A percentile compares a stretch with the other conserved stretches of the same genome.
Evolutionary conservation across 164 flowering plant species (phyloP).

Genomic region (Berberis vulgaris): DNA sequence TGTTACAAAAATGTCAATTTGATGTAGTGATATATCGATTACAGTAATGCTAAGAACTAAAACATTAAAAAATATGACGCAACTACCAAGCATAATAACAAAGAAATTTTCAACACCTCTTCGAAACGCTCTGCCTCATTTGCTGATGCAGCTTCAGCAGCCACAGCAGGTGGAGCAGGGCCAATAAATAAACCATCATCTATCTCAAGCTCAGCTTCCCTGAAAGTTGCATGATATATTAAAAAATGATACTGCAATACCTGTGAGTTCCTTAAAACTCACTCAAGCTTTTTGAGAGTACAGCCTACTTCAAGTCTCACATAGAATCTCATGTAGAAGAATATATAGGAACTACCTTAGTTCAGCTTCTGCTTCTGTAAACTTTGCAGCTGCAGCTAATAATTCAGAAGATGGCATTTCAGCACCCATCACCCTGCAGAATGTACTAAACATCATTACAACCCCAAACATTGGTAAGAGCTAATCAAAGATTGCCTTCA

Average conservation of each 20-base stretch:
- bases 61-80: no score
- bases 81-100: no score
- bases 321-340: no score
- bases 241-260: neutral
- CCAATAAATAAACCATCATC: conserved; percentile 71
- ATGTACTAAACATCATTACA: conserved; percentile 4
- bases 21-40: no score
- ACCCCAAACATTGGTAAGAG: neutral
- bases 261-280: neutral
- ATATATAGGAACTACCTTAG: conserved; percentile 44
- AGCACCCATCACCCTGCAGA: conserved; percentile 79
- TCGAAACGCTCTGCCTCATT: conserved; percentile 99
- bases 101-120: conserved; percentile 47
- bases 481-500: neutral
- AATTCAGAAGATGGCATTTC: conserved; percentile 96
- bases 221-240: conserved; percentile 11
- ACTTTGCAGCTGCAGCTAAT: conserved; percentile 90
- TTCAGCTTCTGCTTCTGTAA: conserved; percentile 81
- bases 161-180: conserved; percentile 94
- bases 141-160: conserved; percentile 83
- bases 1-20: no score
- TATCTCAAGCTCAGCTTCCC: conserved; percentile 69
- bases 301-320: neutral
- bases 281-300: neutral
- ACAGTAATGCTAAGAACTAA: no score